A percentile compares a stretch with the other conserved stretches of the same genome.
phyloP scores from a whole-genome alignment of 768 basidiomycete genomes.

The Phanerochaete carnosa region DNA sequence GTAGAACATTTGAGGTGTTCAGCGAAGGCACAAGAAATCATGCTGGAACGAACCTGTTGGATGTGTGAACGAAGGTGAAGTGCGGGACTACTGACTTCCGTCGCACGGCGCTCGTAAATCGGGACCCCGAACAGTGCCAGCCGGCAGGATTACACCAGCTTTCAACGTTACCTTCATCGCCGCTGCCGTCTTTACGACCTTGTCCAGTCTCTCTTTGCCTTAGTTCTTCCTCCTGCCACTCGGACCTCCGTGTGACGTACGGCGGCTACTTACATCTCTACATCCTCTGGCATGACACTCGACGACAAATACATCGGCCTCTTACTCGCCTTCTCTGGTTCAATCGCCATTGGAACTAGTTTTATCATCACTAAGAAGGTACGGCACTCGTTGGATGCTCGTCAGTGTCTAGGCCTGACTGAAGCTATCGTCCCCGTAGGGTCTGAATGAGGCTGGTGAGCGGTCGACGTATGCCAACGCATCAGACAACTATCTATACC shows the following conservation, averaged over 20 bases:
- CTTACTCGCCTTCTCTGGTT: conserved; percentile 80
- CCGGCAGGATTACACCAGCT: neutral
- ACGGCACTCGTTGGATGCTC: conserved; percentile 7
- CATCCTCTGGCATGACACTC: conserved; percentile 42
- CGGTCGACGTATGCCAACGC: conserved; percentile 51
- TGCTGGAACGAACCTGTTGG: neutral
- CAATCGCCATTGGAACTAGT: conserved; percentile 88
- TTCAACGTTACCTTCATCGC: neutral
- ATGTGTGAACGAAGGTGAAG: neutral
- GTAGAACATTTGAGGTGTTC: neutral
- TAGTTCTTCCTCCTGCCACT: neutral
- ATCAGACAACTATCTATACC: conserved; percentile 82
- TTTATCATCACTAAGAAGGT: conserved; percentile 99
- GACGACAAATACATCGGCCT: conserved; percentile 98
- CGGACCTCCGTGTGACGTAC: neutral
- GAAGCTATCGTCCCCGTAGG: conserved; percentile 43
- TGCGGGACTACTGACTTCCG: neutral
- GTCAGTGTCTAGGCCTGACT: neutral
- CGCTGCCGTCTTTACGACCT: neutral
- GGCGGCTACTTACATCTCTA: neutral
- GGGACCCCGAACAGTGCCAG: neutral
- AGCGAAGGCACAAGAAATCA: neutral
- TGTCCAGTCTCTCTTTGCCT: neutral
- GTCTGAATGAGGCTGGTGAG: conserved; percentile 81
- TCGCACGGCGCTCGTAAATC: neutral